Conservation (phyloP, 1,139 yeast genomes). For the Debaryomyces sp. region DNA sequence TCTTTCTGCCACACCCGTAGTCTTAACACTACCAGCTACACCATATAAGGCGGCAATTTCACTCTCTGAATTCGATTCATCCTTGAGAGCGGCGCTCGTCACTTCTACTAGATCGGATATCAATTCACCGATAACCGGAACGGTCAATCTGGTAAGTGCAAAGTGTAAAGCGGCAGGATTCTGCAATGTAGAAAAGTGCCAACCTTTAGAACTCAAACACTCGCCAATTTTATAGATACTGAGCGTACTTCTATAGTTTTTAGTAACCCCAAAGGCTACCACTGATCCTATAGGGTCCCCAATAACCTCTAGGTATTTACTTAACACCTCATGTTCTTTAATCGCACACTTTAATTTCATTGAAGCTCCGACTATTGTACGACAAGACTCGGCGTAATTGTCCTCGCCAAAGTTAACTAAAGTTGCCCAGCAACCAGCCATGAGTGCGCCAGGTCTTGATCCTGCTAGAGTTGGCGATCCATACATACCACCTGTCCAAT, state of each 20-base stretch:
- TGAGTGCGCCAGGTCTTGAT: conserved; percentile 93
- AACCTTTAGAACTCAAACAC: conserved; percentile 64
- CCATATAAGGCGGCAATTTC: conserved; percentile 91
- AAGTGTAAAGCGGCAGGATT: conserved; percentile 89
- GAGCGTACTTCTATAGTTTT: conserved; percentile 30
- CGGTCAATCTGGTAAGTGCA: conserved; percentile 79
- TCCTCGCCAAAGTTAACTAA: conserved; percentile 74
- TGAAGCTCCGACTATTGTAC: conserved; percentile 67
- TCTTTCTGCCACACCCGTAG: conserved; percentile 83
- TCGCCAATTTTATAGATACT: conserved; percentile 82
- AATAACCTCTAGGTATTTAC: conserved; percentile 49
- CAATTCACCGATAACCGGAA: conserved; percentile 63
- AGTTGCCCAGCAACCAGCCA: conserved; percentile 98
- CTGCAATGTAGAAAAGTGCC: conserved; percentile 90
- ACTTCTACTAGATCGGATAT: conserved; percentile 54
- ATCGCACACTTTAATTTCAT: conserved; percentile 57
- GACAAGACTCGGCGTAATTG: conserved; percentile 73
- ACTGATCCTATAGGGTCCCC: conserved; percentile 90
- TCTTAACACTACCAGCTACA: conserved; percentile 86
- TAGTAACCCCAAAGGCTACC: conserved; percentile 64
- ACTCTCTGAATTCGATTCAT: conserved; percentile 28
- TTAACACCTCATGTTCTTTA: conserved; percentile 43
- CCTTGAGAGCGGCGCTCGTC: conserved; percentile 38
- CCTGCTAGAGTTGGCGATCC: conserved; percentile 98
- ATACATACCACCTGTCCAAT: conserved; percentile 94